phyloP scores from a whole-genome alignment of 2,329 filamentous ascomycete species.

The Penicillium corylophilum region DNA sequence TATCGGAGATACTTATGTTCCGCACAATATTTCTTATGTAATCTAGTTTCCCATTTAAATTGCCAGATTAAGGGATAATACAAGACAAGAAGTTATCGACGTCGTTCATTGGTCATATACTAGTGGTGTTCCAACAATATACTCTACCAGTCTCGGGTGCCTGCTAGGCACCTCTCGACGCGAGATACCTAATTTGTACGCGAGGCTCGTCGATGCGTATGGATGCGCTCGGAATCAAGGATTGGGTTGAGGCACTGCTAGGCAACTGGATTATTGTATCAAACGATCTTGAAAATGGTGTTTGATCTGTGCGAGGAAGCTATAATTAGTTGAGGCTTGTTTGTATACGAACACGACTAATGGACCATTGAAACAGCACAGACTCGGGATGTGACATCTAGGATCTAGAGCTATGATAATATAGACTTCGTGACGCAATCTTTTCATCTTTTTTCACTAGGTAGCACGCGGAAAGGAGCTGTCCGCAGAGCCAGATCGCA shows the following conservation, averaged over 20 bases:
- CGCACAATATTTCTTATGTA: no score
- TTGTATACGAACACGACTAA: background rate
- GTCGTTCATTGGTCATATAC: no score
- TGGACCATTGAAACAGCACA: no score
- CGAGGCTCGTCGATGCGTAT: background rate
- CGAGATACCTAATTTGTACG: background rate
- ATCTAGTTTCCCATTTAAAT: no score
- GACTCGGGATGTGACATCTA: no score
- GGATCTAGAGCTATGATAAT: background rate
- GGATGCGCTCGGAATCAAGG: background rate
- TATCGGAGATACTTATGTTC: no score
- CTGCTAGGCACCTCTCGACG: conserved; percentile 3
- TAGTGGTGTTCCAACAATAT: no score
- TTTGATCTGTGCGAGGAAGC: background rate
- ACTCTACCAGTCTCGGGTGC: background rate
- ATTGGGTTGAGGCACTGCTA: background rate
- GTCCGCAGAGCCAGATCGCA: background rate
- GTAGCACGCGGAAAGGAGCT: background rate
- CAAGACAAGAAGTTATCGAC: no score
- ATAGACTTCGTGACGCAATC: background rate
- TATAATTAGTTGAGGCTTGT: background rate
- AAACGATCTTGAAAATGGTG: background rate
- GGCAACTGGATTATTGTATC: background rate
- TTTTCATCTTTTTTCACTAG: background rate
- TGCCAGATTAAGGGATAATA: no score